Percentiles rank a stretch among this genome's conserved stretches.
phyloP scores from a whole-genome alignment of 208 protist species.

The Spongospora subterranea region DNA sequence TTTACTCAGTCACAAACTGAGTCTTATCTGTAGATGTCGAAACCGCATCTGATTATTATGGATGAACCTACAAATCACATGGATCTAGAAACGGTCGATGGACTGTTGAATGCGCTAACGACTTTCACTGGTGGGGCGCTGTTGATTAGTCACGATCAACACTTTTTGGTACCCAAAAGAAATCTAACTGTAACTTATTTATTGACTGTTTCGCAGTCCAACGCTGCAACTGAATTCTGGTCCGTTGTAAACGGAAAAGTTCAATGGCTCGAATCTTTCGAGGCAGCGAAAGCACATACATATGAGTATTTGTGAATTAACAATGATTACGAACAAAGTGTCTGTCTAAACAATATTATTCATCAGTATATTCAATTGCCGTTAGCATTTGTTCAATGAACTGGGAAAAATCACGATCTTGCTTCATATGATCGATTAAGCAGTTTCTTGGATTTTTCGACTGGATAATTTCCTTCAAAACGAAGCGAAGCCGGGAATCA shows the following conservation, averaged over 20 bases:
- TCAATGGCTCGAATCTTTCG: neutral
- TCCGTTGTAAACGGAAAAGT: conserved; percentile 37
- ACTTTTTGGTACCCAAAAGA: neutral
- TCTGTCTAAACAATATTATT: too few species aligned
- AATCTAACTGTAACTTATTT: neutral
- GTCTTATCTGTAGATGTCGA: neutral
- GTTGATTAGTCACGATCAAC: conserved; percentile 32
- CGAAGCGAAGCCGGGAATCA: too few species aligned
- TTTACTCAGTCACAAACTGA: neutral
- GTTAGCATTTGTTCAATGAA: too few species aligned
- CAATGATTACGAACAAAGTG: too few species aligned
- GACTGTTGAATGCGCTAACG: conserved; percentile 23
- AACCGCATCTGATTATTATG: conserved; percentile 13
- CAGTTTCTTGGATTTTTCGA: too few species aligned
- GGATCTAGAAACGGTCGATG: conserved; percentile 27
- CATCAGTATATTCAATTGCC: too few species aligned
- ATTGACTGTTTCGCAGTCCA: neutral
- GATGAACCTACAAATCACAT: conserved; percentile 55
- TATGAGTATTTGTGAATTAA: neutral
- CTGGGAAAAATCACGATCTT: too few species aligned
- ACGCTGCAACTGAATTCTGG: conserved; percentile 46
- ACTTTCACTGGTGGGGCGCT: conserved; percentile 13
- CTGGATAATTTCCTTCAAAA: too few species aligned
- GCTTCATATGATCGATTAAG: too few species aligned
- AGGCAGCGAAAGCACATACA: conserved; percentile 24